These are phyloP conservation scores for Suhomyces panamericanus DNA, from an alignment of 1,139 yeast genomes.

Conservation along the genomic window DNA sequence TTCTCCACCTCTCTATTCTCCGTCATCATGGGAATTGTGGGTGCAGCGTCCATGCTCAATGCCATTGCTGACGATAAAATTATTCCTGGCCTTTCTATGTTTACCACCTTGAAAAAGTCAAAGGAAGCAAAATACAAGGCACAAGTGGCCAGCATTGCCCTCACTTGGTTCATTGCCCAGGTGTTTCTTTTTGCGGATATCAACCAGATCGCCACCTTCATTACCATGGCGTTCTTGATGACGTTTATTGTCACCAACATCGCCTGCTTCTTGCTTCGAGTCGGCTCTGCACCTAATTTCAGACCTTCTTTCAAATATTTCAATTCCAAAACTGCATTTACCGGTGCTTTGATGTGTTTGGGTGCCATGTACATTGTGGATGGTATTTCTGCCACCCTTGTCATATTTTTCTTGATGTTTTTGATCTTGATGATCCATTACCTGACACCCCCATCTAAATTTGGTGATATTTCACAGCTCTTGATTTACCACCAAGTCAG, in stretches of 20 bases:
- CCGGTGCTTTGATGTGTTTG: slow-evolving; percentile 69
- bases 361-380: slow-evolving; percentile 94
- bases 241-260: slow-evolving; percentile 91
- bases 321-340: slow-evolving; percentile 74
- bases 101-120: slow-evolving; percentile 49
- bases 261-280: slow-evolving; percentile 83
- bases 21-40: slow-evolving; percentile 90
- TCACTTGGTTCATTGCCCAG: slow-evolving; percentile 84
- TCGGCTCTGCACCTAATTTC: slow-evolving; percentile 95
- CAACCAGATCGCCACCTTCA: slow-evolving; percentile 90
- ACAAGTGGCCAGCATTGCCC: slow-evolving; percentile 50
- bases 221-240: slow-evolving; percentile 95
- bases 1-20: slow-evolving; percentile 87
- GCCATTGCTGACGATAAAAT: slow-evolving; percentile 89
- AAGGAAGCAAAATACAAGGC: slow-evolving; percentile 53
- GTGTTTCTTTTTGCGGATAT: slow-evolving; percentile 83
- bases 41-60: slow-evolving; percentile 85
- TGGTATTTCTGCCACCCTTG: slow-evolving; percentile 79
- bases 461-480: slow-evolving; percentile 97
- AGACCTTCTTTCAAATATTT: slow-evolving; percentile 92
- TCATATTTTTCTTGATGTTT: slow-evolving; percentile 62
- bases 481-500: slow-evolving; percentile 94
- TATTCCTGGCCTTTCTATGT: slow-evolving; percentile 68
- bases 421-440: slow-evolving; percentile 81
- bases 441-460: slow-evolving; percentile 88